phyloP scores from a whole-genome alignment of 805 yeast species.

The Diddensiella caesifluorescens region DNA sequence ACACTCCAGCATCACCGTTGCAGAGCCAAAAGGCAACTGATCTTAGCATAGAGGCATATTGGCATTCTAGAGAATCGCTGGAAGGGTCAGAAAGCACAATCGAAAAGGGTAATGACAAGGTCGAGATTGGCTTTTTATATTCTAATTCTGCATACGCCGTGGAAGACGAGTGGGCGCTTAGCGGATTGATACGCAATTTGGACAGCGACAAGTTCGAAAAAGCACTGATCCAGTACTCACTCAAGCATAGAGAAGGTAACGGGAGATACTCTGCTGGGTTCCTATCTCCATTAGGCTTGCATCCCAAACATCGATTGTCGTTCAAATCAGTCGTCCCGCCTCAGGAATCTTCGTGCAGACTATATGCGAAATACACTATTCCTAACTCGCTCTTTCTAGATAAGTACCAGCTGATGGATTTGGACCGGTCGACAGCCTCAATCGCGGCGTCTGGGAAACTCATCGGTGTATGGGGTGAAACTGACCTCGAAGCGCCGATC shows the following conservation, averaged over 20 bases:
- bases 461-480: conserved; percentile 45
- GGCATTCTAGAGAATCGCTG: conserved; percentile 3
- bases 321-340: conserved; percentile 11
- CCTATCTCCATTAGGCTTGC: conserved; percentile 23
- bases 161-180: conserved; percentile 16
- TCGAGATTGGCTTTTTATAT: conserved; percentile 22
- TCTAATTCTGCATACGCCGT: conserved; percentile 9
- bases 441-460: conserved; percentile 29
- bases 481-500: conserved; percentile 53
- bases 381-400: conserved; percentile 50
- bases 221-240: conserved; percentile 14
- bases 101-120: conserved; percentile 9
- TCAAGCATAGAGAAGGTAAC: conserved; percentile 10
- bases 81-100: background rate
- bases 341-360: conserved; percentile 36
- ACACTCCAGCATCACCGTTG: conserved; percentile 14
- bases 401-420: conserved; percentile 44
- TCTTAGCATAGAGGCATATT: conserved; percentile 24
- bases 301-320: conserved; percentile 21
- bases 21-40: conserved; percentile 15
- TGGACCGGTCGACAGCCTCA: conserved; percentile 24
- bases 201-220: conserved; percentile 15
- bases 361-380: conserved; percentile 40
- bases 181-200: conserved; percentile 19
- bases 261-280: conserved; percentile 15